phyloP scores from a whole-genome alignment of 345 rosid species.

The Eucalyptus caleyi region DNA sequence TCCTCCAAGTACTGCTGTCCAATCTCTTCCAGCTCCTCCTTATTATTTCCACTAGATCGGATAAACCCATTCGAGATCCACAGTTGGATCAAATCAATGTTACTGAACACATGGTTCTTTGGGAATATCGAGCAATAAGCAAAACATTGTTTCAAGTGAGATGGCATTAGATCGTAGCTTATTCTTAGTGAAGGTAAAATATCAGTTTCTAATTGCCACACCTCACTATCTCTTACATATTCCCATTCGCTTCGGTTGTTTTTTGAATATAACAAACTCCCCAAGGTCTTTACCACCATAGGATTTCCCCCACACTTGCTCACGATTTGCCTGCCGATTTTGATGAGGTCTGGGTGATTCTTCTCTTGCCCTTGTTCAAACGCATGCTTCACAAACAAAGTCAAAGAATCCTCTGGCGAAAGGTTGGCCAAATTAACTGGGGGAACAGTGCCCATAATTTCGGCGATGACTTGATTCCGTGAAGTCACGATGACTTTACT shows the following conservation, averaged over 20 bases:
- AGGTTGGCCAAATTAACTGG: background rate
- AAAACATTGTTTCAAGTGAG: conserved; percentile 21
- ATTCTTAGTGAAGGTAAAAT: conserved; percentile 3
- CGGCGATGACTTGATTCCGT: background rate
- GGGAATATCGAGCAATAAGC: conserved; percentile 20
- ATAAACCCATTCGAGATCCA: conserved; percentile 2
- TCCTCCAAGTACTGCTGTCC: background rate
- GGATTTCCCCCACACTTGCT: conserved; percentile 21
- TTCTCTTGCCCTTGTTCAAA: background rate
- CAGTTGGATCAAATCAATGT: background rate
- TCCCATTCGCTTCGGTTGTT: background rate
- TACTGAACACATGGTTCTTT: background rate
- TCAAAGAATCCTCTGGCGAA: background rate
- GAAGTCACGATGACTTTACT: conserved; percentile 3
- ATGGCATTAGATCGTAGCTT: conserved; percentile 18
- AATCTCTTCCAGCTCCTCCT: background rate
- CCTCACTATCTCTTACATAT: background rate
- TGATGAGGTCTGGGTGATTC: background rate
- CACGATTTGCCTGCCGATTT: conserved; percentile 6
- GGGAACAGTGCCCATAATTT: background rate
- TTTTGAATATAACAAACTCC: background rate
- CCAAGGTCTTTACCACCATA: conserved; percentile 4
- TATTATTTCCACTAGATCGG: background rate
- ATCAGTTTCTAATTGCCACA: background rate
- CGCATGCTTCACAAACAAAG: conserved; percentile 1